phyloP scores from a whole-genome alignment of 768 basidiomycete species.

The Mycena vitilis region DNA sequence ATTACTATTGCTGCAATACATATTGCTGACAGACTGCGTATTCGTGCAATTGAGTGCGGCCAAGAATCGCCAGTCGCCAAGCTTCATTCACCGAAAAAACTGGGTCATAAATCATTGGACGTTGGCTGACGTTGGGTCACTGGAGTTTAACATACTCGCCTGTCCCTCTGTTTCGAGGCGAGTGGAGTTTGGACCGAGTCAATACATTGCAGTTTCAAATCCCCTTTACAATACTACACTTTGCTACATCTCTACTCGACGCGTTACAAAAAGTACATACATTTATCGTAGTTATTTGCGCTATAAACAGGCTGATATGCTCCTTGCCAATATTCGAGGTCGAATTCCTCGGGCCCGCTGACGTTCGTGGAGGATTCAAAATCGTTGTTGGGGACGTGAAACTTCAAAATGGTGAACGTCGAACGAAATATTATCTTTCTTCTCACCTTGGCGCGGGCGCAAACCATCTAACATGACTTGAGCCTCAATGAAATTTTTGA shows the following conservation, averaged over 20 bases:
- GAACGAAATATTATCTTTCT: neutral
- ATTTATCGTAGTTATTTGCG: neutral
- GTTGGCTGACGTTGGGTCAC: too few relatives aligned
- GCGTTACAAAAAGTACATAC: constrained; percentile 23
- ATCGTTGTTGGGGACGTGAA: constrained; percentile 26
- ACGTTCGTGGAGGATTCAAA: constrained; percentile 17
- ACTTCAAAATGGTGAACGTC: neutral
- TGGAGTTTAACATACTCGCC: too few relatives aligned
- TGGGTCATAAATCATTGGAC: too few relatives aligned
- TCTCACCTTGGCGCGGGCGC: constrained; percentile 28
- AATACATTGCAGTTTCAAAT: too few relatives aligned
- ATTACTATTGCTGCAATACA: too few relatives aligned
- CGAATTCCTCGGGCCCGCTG: constrained; percentile 21
- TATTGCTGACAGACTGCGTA: too few relatives aligned
- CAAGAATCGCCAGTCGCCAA: too few relatives aligned
- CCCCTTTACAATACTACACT: neutral
- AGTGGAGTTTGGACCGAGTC: too few relatives aligned
- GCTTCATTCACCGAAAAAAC: too few relatives aligned
- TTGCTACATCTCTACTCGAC: too few relatives aligned
- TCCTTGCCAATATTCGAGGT: constrained; percentile 7
- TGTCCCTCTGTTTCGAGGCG: too few relatives aligned
- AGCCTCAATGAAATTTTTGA: neutral
- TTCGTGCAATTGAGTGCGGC: too few relatives aligned
- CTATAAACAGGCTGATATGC: constrained; percentile 9
- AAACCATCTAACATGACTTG: constrained; percentile 32